Base-by-base conservation (phyloP, 176 grass and related monocot genomes). In the Oryza brachyantha region DNA sequence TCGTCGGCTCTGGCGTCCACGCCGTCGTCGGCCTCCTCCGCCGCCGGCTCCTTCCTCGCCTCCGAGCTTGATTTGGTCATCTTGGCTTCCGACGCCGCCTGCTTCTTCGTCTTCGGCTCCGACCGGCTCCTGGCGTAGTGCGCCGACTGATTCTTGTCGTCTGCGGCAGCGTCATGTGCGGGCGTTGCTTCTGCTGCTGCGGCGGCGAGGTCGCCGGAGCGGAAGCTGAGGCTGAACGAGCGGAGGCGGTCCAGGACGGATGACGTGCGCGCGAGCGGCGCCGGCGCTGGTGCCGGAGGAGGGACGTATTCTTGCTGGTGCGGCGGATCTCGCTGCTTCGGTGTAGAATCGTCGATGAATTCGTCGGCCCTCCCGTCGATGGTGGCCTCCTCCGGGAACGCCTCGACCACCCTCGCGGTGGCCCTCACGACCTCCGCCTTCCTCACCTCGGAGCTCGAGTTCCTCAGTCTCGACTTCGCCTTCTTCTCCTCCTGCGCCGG, bases 171-270 rank as follows among this genome's bases (percentile, higher is more conserved):
- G 11, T 13, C 11, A 2, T 52, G 46, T 52, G 17, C 46, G 14
- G 46, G 46, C 1, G 46, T 52, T 5, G 46, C 14, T 5, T 13
- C 13, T 1, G 64, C 8, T 0, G 73, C 3, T 12, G 80, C 61
- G 32, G 75, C 5, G 13, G 76, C 46, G 32, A 89, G 13, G 16
- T 91, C 84, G 39, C 89, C 84, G 36, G 94, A 90, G 24, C 82
- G 74, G 82, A 92, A 93, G 0, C 89, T 79, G 12, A 97, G 84
- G 72, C 80, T 37, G 71, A 97, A 72, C 8, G 91, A 97, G 29
- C 90, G 89, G 58, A 97, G 71, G 10, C 89, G 89, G 4, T 97
- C 89, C 27, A 97, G 89, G 5, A 88, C 75, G 54, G 86, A 89
- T 26, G 88, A 61, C 64, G 88, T 74, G 68, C 90, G 85, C 70